Base-by-base conservation (phyloP, 2,329 filamentous ascomycete genomes). In the Pestalotiopsis sp. region DNA sequence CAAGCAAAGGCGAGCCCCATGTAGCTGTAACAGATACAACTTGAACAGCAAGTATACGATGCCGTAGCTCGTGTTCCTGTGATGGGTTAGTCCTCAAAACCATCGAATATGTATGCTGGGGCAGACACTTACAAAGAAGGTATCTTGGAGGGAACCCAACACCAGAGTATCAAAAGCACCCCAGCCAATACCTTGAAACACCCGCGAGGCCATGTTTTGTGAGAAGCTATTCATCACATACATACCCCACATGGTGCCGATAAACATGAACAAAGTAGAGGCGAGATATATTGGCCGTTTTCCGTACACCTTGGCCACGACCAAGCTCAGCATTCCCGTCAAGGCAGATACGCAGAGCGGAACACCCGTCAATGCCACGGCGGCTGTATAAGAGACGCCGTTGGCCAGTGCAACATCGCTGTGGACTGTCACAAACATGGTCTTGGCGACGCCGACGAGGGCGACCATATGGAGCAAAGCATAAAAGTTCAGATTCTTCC, bases 131-230 rank as follows among this genome's bases (percentile, higher is more conserved):
- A 88, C 87, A 73, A 87, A 89, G 74, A 84, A 90, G 1, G 85
- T 85, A 71, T 90, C 88, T 61, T 87, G 82, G 63, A 90, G 85
- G 1, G 84, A 86, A 1, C 81, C 82, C 39, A 85, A 77, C 38
- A 88, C 79, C 52, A 90, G 76, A 4, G 82, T 84, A 71, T 90
- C 88, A 69, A 89, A 87, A 12, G 84, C 83, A 5, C 87, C 87
- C 85, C 88, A 88, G n/a, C 85, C 87, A 0, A 90, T 67, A 1
- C 87, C 87, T 73, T 89, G 86, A 41, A 90, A 80, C 20, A 87
- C 73, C 11, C 88, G 82, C 2, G 86, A 84, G 0, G 81, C 82
- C 82, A 89, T 83, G 73, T 84, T 85, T 67, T 84, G 80, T 9
- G 77, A 78, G 66, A 83, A 85, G 70, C 76, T 82, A 62, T 75